Evolutionary conservation across 805 yeast species (phyloP), one percentile per base, ranked within the genome.

Genomic region (Kluyveromyces lactis): DNA sequence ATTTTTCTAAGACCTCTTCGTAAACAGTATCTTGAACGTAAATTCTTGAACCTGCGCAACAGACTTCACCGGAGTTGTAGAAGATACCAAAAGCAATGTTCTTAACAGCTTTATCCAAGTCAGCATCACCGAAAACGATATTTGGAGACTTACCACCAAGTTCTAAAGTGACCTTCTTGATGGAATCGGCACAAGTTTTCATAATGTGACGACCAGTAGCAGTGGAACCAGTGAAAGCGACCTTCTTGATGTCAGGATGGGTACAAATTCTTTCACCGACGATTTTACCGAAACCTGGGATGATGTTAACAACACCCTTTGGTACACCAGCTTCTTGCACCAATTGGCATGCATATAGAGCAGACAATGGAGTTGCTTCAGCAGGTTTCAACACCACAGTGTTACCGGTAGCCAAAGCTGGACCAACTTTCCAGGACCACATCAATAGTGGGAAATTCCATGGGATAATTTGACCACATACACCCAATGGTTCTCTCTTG

Each of bases 371-470:
- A 35, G 95, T 85, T 40, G 87, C 76, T 61, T 86, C 94, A 42
- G 95, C 89, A 27, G 95, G 82, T 67, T 86, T 86, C 65, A 86
- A 71, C 40, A 86, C 82, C 48, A 82, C 79, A 34, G 92, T 77
- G 70, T 85, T 83, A 65, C 94, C 94, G 36, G 94, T 79, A 46
- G 87, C 81, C 51, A 85, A 68, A 42, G 90, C 87, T 29, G 95
- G 95, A 46, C 86, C 89, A 48, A 86, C 68, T 56, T 85, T 85
- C 86, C 94, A 86, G 33, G 90, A 72, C 69, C 84, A 77, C 81
- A 85, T 82, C 67, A 86, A 72, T 56, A 85, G 69, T 49, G 95
- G 95, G 76, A 86, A 86, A 68, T 86, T 86, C 95, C 95, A 86
- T 52, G 95, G 95, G 55, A 84, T 85, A 52, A 86, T 81, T 60